Evolutionary conservation across 306 rosid genomes (phyloP).

Genomic region (Cyclanthera cordifolia): DNA sequence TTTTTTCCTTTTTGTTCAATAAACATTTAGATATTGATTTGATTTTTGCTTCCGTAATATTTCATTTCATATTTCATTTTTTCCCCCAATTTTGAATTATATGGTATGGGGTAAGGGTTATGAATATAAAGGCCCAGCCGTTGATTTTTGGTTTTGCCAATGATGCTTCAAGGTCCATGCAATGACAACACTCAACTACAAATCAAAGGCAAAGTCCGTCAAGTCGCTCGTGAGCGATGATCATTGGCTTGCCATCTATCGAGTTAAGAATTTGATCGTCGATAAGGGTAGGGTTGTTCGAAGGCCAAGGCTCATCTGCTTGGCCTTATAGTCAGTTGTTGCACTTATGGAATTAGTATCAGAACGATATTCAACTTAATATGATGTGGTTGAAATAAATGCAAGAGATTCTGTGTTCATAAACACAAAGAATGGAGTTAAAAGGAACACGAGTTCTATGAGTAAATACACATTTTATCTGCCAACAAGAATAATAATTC

Average conservation of each 20-base stretch:
- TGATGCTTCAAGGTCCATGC: slow-evolving; percentile 20
- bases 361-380: background rate
- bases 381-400: background rate
- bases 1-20: too few relatives aligned
- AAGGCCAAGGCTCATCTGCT: slow-evolving; percentile 27
- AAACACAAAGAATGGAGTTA: slow-evolving; percentile 26
- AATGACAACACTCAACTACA: slow-evolving; percentile 4
- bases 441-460: too few relatives aligned
- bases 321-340: slow-evolving; percentile 10
- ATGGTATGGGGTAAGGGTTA: slow-evolving; percentile 24
- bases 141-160: slow-evolving; percentile 5
- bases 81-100: too few relatives aligned
- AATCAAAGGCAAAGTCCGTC: background rate
- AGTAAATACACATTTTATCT: too few relatives aligned
- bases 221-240: background rate
- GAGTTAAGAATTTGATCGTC: slow-evolving; percentile 12
- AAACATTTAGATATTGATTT: too few relatives aligned
- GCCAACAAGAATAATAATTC: too few relatives aligned
- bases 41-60: too few relatives aligned
- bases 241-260: slow-evolving; percentile 24
- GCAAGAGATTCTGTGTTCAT: slow-evolving; percentile 12
- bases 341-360: background rate
- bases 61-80: too few relatives aligned
- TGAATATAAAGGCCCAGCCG: background rate
- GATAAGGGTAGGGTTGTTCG: slow-evolving; percentile 22